These are phyloP conservation scores for Xylariaceae sp. DNA, from an alignment of 2,329 filamentous ascomycete species.

Conservation along the genomic window DNA sequence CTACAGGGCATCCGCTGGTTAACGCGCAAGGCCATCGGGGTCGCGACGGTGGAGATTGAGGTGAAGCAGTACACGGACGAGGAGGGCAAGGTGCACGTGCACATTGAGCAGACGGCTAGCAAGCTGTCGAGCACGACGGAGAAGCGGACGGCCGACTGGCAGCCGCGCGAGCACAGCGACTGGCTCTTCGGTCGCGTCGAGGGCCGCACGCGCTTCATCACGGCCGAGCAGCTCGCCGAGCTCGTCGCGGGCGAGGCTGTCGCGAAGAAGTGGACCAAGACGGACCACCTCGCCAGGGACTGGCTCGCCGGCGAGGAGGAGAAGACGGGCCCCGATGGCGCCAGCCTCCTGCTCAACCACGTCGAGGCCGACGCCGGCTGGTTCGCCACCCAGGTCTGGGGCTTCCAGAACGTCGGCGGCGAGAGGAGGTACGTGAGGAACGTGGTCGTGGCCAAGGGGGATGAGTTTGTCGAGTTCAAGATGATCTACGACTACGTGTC, in stretches of 20 bases:
- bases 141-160: slow-evolving; percentile 48
- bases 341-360: slow-evolving; percentile 59
- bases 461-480: slow-evolving; percentile 43
- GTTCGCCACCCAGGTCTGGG: slow-evolving; percentile 55
- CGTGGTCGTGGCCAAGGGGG: slow-evolving; percentile 43
- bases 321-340: slow-evolving; percentile 49
- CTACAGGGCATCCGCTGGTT: slow-evolving; percentile 70
- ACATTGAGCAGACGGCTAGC: slow-evolving; percentile 66
- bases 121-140: slow-evolving; percentile 63
- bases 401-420: slow-evolving; percentile 50
- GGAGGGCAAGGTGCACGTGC: slow-evolving; percentile 52
- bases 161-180: slow-evolving; percentile 61
- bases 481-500: slow-evolving; percentile 51
- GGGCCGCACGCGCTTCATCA: slow-evolving; percentile 52
- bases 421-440: slow-evolving; percentile 49
- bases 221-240: slow-evolving; percentile 48
- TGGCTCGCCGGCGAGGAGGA: slow-evolving; percentile 54
- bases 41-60: slow-evolving; percentile 63
- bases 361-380: slow-evolving; percentile 49
- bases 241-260: slow-evolving; percentile 54
- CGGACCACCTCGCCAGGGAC: slow-evolving; percentile 56
- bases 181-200: slow-evolving; percentile 71
- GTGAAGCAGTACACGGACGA: slow-evolving; percentile 50
- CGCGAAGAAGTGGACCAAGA: slow-evolving; percentile 40
- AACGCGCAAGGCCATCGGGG: slow-evolving; percentile 63